phyloP scores from a whole-genome alignment of 345 rosid species.

The Gossypium herbaceum region DNA sequence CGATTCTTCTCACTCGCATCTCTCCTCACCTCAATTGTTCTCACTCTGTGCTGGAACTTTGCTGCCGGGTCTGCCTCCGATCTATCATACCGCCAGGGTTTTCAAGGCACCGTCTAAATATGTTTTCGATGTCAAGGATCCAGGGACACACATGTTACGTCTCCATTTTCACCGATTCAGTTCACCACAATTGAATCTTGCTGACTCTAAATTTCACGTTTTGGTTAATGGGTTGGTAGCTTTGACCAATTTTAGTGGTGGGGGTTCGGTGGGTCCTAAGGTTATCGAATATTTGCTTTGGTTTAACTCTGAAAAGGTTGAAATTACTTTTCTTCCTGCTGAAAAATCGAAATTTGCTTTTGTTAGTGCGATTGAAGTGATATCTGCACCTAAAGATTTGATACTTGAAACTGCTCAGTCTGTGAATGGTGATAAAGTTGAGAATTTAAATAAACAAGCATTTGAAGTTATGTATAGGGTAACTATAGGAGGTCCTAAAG shows the following conservation, averaged over 20 bases:
- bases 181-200: slow-evolving; percentile 38
- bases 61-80: slow-evolving; percentile 29
- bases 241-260: slow-evolving; percentile 59
- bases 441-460: slow-evolving; percentile 45
- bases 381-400: slow-evolving; percentile 86
- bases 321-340: slow-evolving; percentile 51
- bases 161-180: slow-evolving; percentile 57
- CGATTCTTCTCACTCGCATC: slow-evolving; percentile 19
- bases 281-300: slow-evolving; percentile 66
- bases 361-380: slow-evolving; percentile 81
- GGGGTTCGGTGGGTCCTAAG: slow-evolving; percentile 21
- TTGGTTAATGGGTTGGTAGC: slow-evolving; percentile 62
- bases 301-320: slow-evolving; percentile 46
- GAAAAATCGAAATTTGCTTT: slow-evolving; percentile 48
- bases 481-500: slow-evolving; percentile 80
- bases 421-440: slow-evolving; percentile 37
- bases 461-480: slow-evolving; percentile 55
- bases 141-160: slow-evolving; percentile 75
- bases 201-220: slow-evolving; percentile 63
- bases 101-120: slow-evolving; percentile 61
- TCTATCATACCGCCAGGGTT: slow-evolving; percentile 63
- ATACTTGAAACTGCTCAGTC: slow-evolving; percentile 49
- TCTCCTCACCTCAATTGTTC: slow-evolving; percentile 34
- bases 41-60: slow-evolving; percentile 30
- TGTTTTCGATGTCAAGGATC: slow-evolving; percentile 50